phyloP scores from a whole-genome alignment of 345 rosid species.

The Turnera subulata region DNA sequence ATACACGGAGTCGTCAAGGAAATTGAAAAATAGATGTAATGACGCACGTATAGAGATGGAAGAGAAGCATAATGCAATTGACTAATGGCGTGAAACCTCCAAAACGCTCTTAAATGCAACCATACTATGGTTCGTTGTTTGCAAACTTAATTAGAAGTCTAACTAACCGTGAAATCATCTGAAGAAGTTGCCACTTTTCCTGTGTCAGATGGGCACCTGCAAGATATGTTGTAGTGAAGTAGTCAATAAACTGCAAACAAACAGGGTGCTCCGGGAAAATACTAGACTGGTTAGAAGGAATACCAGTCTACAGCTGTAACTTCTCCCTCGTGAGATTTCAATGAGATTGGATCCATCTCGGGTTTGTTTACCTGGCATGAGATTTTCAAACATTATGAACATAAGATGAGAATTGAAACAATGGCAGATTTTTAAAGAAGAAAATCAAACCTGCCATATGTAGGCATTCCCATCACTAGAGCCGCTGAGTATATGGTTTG shows the following conservation, averaged over 20 bases:
- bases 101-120: not conserved
- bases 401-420: not conserved
- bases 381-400: not conserved
- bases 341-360: constrained; percentile 46
- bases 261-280: too few relatives aligned
- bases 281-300: not conserved
- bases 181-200: constrained; percentile 76
- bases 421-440: not conserved
- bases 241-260: too few relatives aligned
- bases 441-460: constrained; percentile 78
- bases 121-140: too few relatives aligned
- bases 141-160: not conserved
- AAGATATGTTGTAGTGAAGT: constrained; percentile 5
- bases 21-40: not conserved
- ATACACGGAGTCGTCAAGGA: not conserved
- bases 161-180: constrained; percentile 77
- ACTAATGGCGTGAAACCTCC: not conserved
- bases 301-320: constrained; percentile 96
- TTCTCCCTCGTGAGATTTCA: constrained; percentile 72
- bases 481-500: constrained; percentile 70
- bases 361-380: constrained; percentile 66
- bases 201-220: constrained; percentile 60
- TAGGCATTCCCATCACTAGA: constrained; percentile 83
- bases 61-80: not conserved
- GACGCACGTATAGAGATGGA: not conserved